Evolutionary conservation across 1,284 basidiomycete genomes (phyloP).

Genomic region (Tylopilus sp.): DNA sequence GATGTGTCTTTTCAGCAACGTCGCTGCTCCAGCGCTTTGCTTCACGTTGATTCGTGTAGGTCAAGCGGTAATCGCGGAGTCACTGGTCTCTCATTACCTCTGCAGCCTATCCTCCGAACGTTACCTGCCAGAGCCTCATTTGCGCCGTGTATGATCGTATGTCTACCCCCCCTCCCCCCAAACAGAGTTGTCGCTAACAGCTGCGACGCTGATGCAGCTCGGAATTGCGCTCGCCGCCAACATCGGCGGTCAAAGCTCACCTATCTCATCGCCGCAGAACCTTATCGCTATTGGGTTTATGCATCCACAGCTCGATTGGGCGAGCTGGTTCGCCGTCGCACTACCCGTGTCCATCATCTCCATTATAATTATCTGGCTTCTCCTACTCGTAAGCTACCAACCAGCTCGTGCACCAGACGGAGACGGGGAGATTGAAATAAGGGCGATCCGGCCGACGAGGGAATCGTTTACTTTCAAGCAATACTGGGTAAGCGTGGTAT

Average conservation of each 20-base stretch:
- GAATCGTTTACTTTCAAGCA: constrained; percentile 83
- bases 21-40: constrained; percentile 95
- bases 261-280: constrained; percentile 96
- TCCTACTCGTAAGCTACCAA: constrained; percentile 82
- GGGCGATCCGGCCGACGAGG: constrained; percentile 74
- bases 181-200: constrained; percentile 3
- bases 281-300: constrained; percentile 89
- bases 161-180: constrained; percentile 27
- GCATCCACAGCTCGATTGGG: constrained; percentile 88
- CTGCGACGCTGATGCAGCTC: constrained; percentile 50
- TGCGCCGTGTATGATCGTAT: constrained; percentile 86
- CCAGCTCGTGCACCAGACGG: constrained; percentile 68
- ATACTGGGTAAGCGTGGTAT: constrained; percentile 87
- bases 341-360: constrained; percentile 87
- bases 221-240: constrained; percentile 97
- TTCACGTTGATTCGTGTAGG: constrained; percentile 92
- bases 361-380: constrained; percentile 86
- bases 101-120: constrained; percentile 88
- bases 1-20: constrained; percentile 59
- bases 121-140: constrained; percentile 87
- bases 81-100: constrained; percentile 10
- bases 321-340: constrained; percentile 91
- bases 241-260: constrained; percentile 96
- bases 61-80: constrained; percentile 8
- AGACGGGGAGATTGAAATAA: constrained; percentile 79